Evolutionary conservation across 1,284 basidiomycete genomes (phyloP), one percentile per base, ranked within the genome.

Genomic region (Cystobasidium slooffiae): DNA sequence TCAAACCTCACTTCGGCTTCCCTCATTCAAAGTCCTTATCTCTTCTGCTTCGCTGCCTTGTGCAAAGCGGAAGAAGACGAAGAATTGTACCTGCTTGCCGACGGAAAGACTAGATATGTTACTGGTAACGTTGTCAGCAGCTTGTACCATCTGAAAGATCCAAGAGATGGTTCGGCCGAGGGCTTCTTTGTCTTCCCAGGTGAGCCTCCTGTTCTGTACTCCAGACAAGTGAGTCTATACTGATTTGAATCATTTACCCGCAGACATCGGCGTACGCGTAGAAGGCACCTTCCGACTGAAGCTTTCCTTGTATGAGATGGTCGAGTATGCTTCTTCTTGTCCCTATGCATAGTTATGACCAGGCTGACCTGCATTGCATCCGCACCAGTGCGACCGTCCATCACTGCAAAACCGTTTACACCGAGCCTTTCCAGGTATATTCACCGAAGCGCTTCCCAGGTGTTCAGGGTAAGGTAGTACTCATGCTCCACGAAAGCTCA

Each of bases 131-230:
- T 93, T 59, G 95, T 97, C 1, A 94, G 92, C 0, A 92, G 90
- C 6, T 85, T 97, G n/a, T 97, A 97, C 82, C 94, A 97, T 80
- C 86, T 97, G 74, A 95, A 94, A 81, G 96, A 97, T 81, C 88
- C 92, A 12, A 92, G 94, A 79, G 88, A 91, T 79, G 87, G 82
- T 43, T 81, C 83, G 44, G 93, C 95, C 80, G 93, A 92, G 16
- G 93, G 92, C 0, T 94, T 94, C 84, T 94, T 94, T 79, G 92
- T 95, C 20, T 77, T 73, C 59, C 75, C 70, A 49, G 67, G 65
- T 58, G 31, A 7, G 61, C 44, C 46, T 22, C n/a, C 16, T 22
- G 20, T 93, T 93, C 79, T 91, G 6, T 8, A 16, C 22, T n/a
- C 3, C 18, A 37, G 6, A 37, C n/a, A 46, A 44, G 1, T 92